A percentile compares a stretch with the other conserved stretches of the same genome.
Conservation (phyloP, 768 basidiomycete species). For the Lactarius akahatsu region DNA sequence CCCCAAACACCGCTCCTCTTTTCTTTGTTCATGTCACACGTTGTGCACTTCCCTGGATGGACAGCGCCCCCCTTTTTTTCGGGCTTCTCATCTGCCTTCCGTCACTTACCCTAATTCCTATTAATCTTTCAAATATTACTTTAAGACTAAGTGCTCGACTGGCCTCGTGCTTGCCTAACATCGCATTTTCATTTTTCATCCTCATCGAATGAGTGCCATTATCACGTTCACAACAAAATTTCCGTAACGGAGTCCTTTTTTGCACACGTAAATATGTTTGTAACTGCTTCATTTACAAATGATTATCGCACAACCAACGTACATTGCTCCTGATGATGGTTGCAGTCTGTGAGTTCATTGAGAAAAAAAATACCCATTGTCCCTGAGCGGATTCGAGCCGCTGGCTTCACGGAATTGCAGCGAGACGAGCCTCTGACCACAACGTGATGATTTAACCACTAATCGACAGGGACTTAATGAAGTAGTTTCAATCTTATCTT, state of each 20-base stretch:
- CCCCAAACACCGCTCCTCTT: not conserved
- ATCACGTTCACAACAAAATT: not conserved
- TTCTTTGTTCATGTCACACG: not conserved
- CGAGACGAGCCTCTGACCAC: slow-evolving; percentile 12
- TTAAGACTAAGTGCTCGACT: not conserved
- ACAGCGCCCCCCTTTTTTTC: not conserved
- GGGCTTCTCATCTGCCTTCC: not conserved
- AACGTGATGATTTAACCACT: slow-evolving; percentile 31
- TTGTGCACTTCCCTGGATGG: not conserved
- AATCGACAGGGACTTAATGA: slow-evolving; percentile 26
- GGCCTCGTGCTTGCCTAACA: not conserved
- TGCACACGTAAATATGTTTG: slow-evolving; percentile 6
- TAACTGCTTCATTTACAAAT: slow-evolving; percentile 6
- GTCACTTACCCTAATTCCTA: slow-evolving; percentile 5
- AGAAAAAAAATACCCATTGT: slow-evolving; percentile 8
- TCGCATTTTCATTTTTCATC: not conserved
- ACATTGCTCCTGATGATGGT: not conserved
- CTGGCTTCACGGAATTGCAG: slow-evolving; percentile 25
- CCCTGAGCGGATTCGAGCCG: slow-evolving; percentile 29
- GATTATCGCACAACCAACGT: slow-evolving; percentile 1
- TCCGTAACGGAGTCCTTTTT: slow-evolving; percentile 1
- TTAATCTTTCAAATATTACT: slow-evolving; percentile 11
- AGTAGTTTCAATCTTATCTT: not conserved
- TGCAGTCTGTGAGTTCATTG: not conserved
- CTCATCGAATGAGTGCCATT: slow-evolving; percentile 22